Evolutionary conservation across 2,329 filamentous ascomycete species (phyloP).

Genomic region (Paraconiothyrium brasiliense): DNA sequence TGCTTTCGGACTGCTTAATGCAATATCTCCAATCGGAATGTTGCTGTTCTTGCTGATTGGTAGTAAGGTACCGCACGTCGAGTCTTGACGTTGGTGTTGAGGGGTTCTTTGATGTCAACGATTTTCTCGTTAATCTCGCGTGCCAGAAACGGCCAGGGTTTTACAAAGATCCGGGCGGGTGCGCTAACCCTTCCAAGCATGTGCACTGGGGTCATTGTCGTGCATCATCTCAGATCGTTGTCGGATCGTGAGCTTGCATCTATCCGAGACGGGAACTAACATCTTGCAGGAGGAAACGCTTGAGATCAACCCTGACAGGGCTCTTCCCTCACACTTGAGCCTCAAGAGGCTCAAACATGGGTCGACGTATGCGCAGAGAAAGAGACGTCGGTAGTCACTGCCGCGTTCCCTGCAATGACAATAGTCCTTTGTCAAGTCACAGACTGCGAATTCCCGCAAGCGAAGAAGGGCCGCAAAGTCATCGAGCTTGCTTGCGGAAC

Average conservation of each 20-base stretch:
- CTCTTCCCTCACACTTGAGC: not conserved
- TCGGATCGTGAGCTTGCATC: constrained; percentile 41
- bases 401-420: not conserved
- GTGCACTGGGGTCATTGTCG: constrained; percentile 22
- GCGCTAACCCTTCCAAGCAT: constrained; percentile 23
- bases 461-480: constrained; percentile 11
- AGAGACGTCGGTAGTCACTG: not conserved
- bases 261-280: constrained; percentile 46
- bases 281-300: constrained; percentile 39
- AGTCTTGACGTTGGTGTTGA: constrained; percentile 38
- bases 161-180: constrained; percentile 19
- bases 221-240: constrained; percentile 24
- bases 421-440: not conserved
- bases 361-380: not conserved
- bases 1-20: constrained; percentile 22
- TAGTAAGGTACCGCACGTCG: constrained; percentile 9
- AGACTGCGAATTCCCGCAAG: not conserved
- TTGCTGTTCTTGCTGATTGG: constrained; percentile 1
- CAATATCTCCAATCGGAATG: constrained; percentile 7
- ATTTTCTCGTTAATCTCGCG: constrained; percentile 26
- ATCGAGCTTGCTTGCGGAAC: constrained; percentile 19
- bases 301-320: constrained; percentile 1
- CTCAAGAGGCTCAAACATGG: not conserved
- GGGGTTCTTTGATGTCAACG: constrained; percentile 37
- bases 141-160: constrained; percentile 21